Conservation (phyloP, 140 eudicot species). For the Stevia rebaudiana region DNA sequence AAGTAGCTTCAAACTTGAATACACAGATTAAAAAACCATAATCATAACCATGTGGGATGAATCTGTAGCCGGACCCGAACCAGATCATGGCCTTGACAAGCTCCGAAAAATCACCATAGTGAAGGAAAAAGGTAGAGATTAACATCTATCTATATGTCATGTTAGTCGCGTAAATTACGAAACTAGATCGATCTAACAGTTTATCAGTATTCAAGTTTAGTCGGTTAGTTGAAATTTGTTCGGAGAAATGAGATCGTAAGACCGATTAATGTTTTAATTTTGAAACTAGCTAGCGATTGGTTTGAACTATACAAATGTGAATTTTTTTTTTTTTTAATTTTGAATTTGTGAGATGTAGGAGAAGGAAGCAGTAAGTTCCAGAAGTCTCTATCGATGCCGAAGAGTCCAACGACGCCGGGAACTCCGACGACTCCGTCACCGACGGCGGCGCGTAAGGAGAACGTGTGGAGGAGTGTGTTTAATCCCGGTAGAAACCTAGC, state of each 20-base stretch:
- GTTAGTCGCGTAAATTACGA: too few species aligned
- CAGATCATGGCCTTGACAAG: conserved; percentile 67
- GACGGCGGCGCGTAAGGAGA: conserved; percentile 49
- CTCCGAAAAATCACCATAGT: conserved; percentile 43
- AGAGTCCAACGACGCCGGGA: conserved; percentile 46
- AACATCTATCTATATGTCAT: background rate
- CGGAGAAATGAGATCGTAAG: background rate
- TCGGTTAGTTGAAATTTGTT: background rate
- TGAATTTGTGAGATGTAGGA: conserved; percentile 6
- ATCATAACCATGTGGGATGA: conserved; percentile 79
- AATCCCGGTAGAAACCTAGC: conserved; percentile 83
- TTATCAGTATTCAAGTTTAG: background rate
- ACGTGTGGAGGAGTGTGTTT: conserved; percentile 98
- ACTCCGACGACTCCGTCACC: conserved; percentile 67
- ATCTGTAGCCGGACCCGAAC: conserved; percentile 79
- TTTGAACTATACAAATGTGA: too few species aligned
- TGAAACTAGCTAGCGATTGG: too few species aligned
- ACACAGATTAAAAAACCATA: background rate
- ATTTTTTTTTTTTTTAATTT: too few species aligned
- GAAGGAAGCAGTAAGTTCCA: conserved; percentile 43
- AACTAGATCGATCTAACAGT: background rate
- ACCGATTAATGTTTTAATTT: background rate
- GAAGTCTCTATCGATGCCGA: conserved; percentile 61
- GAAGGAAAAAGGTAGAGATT: conserved; percentile 23
- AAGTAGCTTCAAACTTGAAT: background rate